Conservation (phyloP, 345 rosid genomes). For the Euphorbia tirucalli region DNA sequence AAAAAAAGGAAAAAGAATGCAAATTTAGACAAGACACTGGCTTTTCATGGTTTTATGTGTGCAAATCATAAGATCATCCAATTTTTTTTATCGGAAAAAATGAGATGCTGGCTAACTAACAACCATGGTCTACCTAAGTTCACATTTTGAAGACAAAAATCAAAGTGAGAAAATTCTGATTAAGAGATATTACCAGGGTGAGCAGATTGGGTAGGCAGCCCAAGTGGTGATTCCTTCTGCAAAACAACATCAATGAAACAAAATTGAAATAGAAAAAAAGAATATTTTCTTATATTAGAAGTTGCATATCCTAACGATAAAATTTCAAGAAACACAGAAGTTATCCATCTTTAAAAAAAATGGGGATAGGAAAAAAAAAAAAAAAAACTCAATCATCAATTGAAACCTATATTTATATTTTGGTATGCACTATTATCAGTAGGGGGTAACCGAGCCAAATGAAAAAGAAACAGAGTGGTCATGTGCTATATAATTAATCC, state of each 20-base stretch:
- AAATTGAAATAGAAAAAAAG: background rate
- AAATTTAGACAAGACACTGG: no score
- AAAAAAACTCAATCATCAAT: background rate
- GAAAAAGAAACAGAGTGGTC: background rate
- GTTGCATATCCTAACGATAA: no score
- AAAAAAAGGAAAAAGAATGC: no score
- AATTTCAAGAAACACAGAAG: no score
- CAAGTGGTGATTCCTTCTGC: slow-evolving; percentile 81
- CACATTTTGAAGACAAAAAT: no score
- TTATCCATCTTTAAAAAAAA: no score
- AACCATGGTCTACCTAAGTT: background rate
- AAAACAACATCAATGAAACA: background rate
- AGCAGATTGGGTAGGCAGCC: slow-evolving; percentile 72
- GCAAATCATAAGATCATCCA: no score
- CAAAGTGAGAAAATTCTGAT: background rate
- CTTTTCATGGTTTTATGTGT: no score
- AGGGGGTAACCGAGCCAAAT: background rate
- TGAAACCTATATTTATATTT: no score
- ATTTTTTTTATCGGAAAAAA: no score
- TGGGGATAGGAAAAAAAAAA: background rate
- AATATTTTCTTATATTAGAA: no score
- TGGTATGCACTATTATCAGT: background rate
- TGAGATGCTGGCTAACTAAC: background rate
- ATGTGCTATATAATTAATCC: no score
- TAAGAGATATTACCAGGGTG: slow-evolving; percentile 68